Evolutionary conservation across 2,329 filamentous ascomycete species (phyloP).

Genomic region (Xylaria sp.): DNA sequence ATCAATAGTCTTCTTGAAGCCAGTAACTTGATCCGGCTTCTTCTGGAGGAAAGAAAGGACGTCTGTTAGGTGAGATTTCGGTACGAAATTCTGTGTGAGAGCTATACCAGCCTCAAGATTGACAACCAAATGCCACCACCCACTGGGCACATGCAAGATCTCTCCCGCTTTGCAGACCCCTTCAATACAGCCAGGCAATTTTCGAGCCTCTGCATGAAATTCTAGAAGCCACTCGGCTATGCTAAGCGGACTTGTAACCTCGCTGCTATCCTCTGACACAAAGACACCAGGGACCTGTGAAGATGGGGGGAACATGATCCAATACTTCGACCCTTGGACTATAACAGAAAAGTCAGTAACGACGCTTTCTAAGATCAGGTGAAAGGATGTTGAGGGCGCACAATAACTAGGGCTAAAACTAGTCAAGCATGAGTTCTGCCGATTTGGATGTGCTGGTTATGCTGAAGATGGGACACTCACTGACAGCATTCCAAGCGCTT

Average conservation of each 20-base stretch:
- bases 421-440: background rate
- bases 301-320: constrained; percentile 95
- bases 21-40: constrained; percentile 86
- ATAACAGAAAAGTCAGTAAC: constrained; percentile 17
- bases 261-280: constrained; percentile 87
- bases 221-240: constrained; percentile 96
- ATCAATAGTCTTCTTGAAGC: constrained; percentile 76
- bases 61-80: constrained; percentile 75
- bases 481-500: constrained; percentile 91
- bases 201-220: constrained; percentile 86
- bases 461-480: constrained; percentile 20
- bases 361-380: background rate
- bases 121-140: constrained; percentile 97
- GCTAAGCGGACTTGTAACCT: constrained; percentile 92
- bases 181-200: constrained; percentile 80
- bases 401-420: background rate
- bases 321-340: constrained; percentile 90
- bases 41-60: constrained; percentile 84
- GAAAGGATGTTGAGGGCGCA: background rate
- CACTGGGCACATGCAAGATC: constrained; percentile 89
- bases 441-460: background rate
- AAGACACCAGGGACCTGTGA: constrained; percentile 87
- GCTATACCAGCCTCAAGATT: constrained; percentile 88
- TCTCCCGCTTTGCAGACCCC: constrained; percentile 87
- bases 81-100: constrained; percentile 95